Evolutionary conservation across 805 yeast genomes (phyloP), one percentile per base, ranked within the genome.

Genomic region (Vanderwaltozyma verrucispora): DNA sequence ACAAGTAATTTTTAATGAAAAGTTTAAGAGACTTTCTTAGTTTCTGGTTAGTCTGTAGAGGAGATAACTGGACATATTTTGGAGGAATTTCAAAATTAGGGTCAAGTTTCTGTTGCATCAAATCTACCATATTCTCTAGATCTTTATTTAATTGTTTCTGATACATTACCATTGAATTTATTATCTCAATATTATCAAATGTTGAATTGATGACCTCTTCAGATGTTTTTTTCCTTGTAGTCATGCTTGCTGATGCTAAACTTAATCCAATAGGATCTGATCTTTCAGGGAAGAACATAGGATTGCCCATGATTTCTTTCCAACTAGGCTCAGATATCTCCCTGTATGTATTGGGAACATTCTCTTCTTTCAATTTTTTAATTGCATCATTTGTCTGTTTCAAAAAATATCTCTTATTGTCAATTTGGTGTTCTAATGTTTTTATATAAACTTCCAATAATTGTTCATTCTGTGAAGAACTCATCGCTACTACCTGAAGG

Each of bases 201-300:
- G 31, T 37, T 7, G 23, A 14, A 1, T 21, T 16, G 5, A 29
- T 36, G 4, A 19, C 26, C 9, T 29, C 40, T 30, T 27, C 46
- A 2, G 53, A 42, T 7, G 49, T 40, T 14, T 42, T 35, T 17
- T 40, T 43, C 15, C 58, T 48, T 18, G 37, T 30, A 7, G 38
- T 25, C 14, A 47, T 31, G 23, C 48, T 44, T 13, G 42, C 38
- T 17, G 48, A 44, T 1, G 45, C 51, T 29, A 55, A 34, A 33
- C 50, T 46, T 10, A 52, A 32, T 1, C 63, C 62, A 30, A 56
- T 47, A 2, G 62, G 61, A 30, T 58, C 63, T 0, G 62, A 49
- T 38, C 57, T 47, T 28, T 53, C 60, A 6, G 59, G 52, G n/a
- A 43, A 45, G 29, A 51, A 46, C 46, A 58, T 40, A 1, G 58